These are phyloP conservation scores for Zymoseptoria crescenta DNA, from an alignment of 2,329 filamentous ascomycete species.

Conservation along the genomic window DNA sequence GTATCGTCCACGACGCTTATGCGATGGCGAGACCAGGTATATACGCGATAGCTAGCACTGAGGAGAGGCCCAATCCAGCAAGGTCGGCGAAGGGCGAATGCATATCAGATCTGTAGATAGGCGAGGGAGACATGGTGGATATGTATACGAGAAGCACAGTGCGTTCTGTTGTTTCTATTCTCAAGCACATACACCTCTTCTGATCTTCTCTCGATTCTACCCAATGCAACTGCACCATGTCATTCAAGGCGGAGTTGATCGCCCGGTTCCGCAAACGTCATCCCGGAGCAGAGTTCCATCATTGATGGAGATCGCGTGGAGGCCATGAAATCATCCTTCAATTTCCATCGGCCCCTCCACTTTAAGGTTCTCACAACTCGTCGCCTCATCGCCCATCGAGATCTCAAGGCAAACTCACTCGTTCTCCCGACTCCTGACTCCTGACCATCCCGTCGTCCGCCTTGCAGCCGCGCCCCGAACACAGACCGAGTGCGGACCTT, in stretches of 20 bases:
- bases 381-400: no score
- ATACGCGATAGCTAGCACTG: neutral
- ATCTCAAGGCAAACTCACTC: no score
- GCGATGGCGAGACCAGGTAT: neutral
- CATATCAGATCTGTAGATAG: neutral
- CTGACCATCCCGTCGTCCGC: neutral
- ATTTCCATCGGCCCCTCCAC: neutral
- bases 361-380: no score
- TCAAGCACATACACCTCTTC: neutral
- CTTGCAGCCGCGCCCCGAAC: neutral
- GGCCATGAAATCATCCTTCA: neutral
- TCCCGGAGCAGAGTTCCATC: neutral
- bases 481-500: neutral
- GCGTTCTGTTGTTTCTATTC: neutral
- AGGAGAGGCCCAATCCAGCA: neutral
- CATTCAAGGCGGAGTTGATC: neutral
- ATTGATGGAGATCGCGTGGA: neutral
- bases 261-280: neutral
- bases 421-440: neutral
- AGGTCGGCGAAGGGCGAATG: neutral
- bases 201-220: neutral
- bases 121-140: neutral
- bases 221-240: neutral
- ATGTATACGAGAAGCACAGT: neutral
- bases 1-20: neutral